Conservation (phyloP, 2,329 filamentous ascomycete species). For the Westerdykella ornata region DNA sequence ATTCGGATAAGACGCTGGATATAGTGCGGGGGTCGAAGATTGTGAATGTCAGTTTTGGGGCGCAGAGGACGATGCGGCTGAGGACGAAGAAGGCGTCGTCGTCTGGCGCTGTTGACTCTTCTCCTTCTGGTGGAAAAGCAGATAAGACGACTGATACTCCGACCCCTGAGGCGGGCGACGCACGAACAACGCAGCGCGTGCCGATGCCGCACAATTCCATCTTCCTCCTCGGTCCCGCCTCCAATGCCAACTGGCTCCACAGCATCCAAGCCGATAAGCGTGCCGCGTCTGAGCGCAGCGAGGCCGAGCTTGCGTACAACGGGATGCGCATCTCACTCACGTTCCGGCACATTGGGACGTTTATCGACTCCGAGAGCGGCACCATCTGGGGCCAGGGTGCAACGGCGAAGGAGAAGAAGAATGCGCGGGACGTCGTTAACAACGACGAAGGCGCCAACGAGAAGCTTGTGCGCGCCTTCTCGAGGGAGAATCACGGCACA, state of each 20-base stretch:
- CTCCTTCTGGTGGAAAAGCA: conserved; percentile 2
- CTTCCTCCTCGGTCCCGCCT: conserved; percentile 70
- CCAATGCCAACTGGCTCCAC: conserved; percentile 85
- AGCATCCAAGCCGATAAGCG: conserved; percentile 87
- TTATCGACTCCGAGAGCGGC: conserved; percentile 57
- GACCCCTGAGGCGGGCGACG: conserved; percentile 22
- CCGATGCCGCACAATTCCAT: conserved; percentile 82
- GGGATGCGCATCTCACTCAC: conserved; percentile 86
- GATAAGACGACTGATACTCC: not conserved
- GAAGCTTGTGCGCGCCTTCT: conserved; percentile 70
- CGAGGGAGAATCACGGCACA: conserved; percentile 67
- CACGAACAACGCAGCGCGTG: conserved; percentile 55
- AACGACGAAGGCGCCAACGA: conserved; percentile 61
- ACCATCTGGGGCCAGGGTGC: conserved; percentile 92
- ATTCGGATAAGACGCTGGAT: conserved; percentile 94
- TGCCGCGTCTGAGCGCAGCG: conserved; percentile 56
- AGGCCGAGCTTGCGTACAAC: conserved; percentile 62
- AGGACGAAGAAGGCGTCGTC: conserved; percentile 63
- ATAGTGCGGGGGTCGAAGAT: conserved; percentile 76
- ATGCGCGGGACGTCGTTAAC: conserved; percentile 60
- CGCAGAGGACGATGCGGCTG: conserved; percentile 81
- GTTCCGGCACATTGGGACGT: conserved; percentile 84
- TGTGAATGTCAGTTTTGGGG: conserved; percentile 89
- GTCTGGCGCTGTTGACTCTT: not conserved
- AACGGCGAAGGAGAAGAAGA: conserved; percentile 55